Conservation (phyloP, 768 basidiomycete species). For the Thelephora ganbajun region DNA sequence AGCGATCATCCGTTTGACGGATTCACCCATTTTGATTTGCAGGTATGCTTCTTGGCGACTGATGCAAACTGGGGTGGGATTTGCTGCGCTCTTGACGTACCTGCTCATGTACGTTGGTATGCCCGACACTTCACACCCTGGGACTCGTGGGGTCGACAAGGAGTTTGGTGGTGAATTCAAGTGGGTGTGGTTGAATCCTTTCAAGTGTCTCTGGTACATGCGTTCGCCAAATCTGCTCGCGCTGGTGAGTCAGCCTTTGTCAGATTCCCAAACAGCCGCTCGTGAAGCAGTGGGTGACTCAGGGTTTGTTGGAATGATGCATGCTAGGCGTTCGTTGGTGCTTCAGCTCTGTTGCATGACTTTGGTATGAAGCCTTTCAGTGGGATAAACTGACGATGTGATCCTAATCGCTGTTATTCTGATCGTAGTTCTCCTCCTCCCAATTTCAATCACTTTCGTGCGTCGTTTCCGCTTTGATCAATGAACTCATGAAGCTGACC, state of each 20-base stretch:
- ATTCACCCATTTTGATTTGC: too few species aligned
- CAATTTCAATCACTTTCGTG: conserved; percentile 56
- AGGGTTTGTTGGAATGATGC: too few species aligned
- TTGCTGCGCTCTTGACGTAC: conserved; percentile 25
- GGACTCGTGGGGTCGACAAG: conserved; percentile 40
- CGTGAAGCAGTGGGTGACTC: too few species aligned
- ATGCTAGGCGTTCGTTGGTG: too few species aligned
- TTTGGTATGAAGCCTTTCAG: too few species aligned
- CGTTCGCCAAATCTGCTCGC: conserved; percentile 45
- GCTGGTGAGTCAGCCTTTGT: conserved; percentile 25
- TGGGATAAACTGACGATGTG: too few species aligned
- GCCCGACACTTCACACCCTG: conserved; percentile 60
- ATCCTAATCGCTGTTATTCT: neutral
- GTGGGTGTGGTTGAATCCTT: conserved; percentile 44
- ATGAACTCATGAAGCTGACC: too few species aligned
- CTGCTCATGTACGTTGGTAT: conserved; percentile 28
- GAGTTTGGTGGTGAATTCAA: conserved; percentile 4
- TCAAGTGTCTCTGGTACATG: conserved; percentile 34
- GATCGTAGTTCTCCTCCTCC: conserved; percentile 33
- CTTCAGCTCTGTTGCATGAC: too few species aligned
- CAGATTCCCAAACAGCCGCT: too few species aligned
- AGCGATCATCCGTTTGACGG: too few species aligned
- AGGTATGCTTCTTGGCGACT: conserved; percentile 50
- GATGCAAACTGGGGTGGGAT: conserved; percentile 35
- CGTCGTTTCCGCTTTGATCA: conserved; percentile 9